A percentile compares a stretch with the other conserved stretches of the same genome.
These are phyloP conservation scores for Mortierella sp. DNA, from an alignment of 371 early-diverging fungal genomes.

Conservation along the genomic window DNA sequence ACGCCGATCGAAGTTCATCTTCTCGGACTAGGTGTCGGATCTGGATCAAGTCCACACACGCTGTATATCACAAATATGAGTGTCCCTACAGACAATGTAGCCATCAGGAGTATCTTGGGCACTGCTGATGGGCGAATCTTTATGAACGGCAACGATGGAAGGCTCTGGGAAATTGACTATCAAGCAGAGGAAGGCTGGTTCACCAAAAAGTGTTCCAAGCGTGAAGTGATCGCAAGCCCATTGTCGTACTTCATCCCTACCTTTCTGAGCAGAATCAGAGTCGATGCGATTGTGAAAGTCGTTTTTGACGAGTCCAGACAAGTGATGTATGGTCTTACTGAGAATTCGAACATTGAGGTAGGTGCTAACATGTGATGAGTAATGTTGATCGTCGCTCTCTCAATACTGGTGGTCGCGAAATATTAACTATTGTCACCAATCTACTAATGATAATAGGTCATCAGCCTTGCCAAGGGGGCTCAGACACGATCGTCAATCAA, in stretches of 20 bases:
- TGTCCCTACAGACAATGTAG: constrained; percentile 79
- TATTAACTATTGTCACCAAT: background rate
- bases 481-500: constrained; percentile 23
- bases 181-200: constrained; percentile 90
- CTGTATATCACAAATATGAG: constrained; percentile 79
- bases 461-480: constrained; percentile 17
- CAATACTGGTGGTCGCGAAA: no score
- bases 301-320: constrained; percentile 78
- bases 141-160: constrained; percentile 83
- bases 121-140: constrained; percentile 86
- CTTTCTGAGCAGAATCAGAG: constrained; percentile 50
- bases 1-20: constrained; percentile 86
- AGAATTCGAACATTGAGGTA: constrained; percentile 78
- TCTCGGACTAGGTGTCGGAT: constrained; percentile 70
- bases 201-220: constrained; percentile 77
- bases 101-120: constrained; percentile 80
- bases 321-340: constrained; percentile 74
- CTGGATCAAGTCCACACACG: constrained; percentile 54
- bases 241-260: constrained; percentile 62
- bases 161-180: constrained; percentile 87
- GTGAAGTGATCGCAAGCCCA: constrained; percentile 48
- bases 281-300: constrained; percentile 61
- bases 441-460: constrained; percentile 18
- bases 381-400: background rate
- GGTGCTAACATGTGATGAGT: background rate